Conservation (phyloP, 1,284 basidiomycete species). For the Rhizoctonia solani region DNA sequence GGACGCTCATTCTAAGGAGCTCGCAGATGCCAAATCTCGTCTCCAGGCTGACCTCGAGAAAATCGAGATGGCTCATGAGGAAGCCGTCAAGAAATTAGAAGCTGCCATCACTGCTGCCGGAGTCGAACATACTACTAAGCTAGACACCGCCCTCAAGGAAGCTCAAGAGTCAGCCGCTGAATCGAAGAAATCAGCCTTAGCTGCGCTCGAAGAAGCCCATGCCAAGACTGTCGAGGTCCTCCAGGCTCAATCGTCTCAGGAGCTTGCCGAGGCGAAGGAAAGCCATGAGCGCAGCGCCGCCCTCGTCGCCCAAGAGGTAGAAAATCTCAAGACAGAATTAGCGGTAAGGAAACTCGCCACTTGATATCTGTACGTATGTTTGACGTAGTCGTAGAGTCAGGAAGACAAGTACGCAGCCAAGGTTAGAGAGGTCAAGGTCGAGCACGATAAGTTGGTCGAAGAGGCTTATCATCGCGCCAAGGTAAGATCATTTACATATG, state of each 20-base stretch:
- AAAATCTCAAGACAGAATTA: conserved; percentile 59
- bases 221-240: conserved; percentile 40
- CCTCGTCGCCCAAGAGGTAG: conserved; percentile 62
- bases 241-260: conserved; percentile 38
- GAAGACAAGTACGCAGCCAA: conserved; percentile 68
- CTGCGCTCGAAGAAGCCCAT: conserved; percentile 34
- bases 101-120: conserved; percentile 46
- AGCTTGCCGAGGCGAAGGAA: conserved; percentile 30
- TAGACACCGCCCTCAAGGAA: conserved; percentile 52
- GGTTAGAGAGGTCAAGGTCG: conserved; percentile 66
- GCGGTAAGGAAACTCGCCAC: conserved; percentile 52
- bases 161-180: conserved; percentile 47
- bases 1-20: conserved; percentile 50
- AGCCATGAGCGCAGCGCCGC: conserved; percentile 55
- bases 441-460: conserved; percentile 65
- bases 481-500: conserved; percentile 50
- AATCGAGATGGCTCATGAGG: conserved; percentile 53
- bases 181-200: conserved; percentile 32
- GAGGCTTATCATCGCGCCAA: conserved; percentile 77
- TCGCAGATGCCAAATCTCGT: conserved; percentile 51
- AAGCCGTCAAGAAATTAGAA: conserved; percentile 53
- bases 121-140: conserved; percentile 51
- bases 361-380: conserved; percentile 37
- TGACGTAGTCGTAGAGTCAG: conserved; percentile 55
- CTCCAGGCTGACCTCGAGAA: conserved; percentile 55